Evolutionary conservation across 2,329 filamentous ascomycete species (phyloP).

Genomic region (Neocatenulostroma microsporum): DNA sequence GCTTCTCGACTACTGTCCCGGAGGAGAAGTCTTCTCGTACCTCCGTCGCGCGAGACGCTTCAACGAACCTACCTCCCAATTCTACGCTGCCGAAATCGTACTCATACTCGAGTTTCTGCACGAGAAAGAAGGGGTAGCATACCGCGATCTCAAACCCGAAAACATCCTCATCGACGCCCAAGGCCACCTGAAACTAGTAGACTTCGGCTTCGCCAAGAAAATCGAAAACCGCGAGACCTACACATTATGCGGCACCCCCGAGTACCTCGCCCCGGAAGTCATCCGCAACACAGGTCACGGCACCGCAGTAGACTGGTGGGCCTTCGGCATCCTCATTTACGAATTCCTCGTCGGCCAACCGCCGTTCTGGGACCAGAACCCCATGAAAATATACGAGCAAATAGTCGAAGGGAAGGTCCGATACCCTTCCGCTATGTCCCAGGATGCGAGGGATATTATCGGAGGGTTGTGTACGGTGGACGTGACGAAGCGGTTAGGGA

Average conservation of each 20-base stretch:
- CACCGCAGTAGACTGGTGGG: conserved; percentile 79
- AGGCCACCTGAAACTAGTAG: conserved; percentile 73
- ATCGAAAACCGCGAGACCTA: conserved; percentile 68
- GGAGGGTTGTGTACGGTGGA: conserved; percentile 69
- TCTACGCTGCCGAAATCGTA: conserved; percentile 79
- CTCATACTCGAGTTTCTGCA: conserved; percentile 74
- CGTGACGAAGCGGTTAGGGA: conserved; percentile 68
- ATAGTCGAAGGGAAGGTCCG: conserved; percentile 71
- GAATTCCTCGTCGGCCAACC: conserved; percentile 80
- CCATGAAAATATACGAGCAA: conserved; percentile 77
- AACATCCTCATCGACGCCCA: conserved; percentile 71
- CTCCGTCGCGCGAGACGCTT: conserved; percentile 70
- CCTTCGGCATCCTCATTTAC: conserved; percentile 73
- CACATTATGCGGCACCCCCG: conserved; percentile 74
- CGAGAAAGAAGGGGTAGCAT: conserved; percentile 71
- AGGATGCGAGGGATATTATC: conserved; percentile 66
- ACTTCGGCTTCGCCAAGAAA: conserved; percentile 79
- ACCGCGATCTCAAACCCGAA: conserved; percentile 75
- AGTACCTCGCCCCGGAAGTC: conserved; percentile 77
- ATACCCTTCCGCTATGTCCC: conserved; percentile 62
- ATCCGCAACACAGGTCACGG: conserved; percentile 72
- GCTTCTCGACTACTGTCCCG: conserved; percentile 74
- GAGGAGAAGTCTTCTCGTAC: conserved; percentile 79
- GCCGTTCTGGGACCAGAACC: conserved; percentile 80
- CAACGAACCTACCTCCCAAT: conserved; percentile 67